Evolutionary conservation across 257 asterid species (phyloP).

Genomic region (Fraxinus pennsylvanica): DNA sequence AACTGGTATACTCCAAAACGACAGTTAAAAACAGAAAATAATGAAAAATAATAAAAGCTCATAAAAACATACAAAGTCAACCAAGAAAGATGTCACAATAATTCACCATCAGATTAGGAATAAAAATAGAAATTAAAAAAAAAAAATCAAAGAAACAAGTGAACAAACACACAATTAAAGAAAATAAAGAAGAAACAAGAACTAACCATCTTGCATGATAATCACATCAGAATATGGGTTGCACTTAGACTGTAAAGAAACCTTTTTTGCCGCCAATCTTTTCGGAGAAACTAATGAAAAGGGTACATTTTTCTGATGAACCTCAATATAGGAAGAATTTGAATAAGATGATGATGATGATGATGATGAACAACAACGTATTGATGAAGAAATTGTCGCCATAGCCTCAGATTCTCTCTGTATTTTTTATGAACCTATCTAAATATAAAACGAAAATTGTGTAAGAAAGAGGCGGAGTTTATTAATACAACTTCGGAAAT

Average conservation of each 20-base stretch:
- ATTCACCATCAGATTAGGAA: background rate
- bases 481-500: no score
- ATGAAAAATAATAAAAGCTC: conserved; percentile 12
- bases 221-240: conserved; percentile 39
- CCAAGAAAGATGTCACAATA: background rate
- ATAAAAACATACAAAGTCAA: conserved; percentile 1
- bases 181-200: conserved; percentile 2
- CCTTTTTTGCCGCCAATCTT: conserved; percentile 32
- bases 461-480: no score
- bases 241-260: conserved; percentile 53
- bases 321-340: conserved; percentile 40
- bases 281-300: conserved; percentile 35
- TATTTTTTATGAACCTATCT: no score
- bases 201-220: conserved; percentile 80
- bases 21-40: background rate
- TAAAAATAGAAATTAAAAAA: background rate
- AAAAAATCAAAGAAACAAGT: background rate
- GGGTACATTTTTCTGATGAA: conserved; percentile 28
- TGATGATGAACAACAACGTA: conserved; percentile 32
- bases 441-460: no score
- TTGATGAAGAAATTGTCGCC: no score
- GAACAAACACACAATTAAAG: background rate
- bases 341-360: conserved; percentile 48
- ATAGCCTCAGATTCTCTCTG: no score
- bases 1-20: background rate